phyloP scores from a whole-genome alignment of 2,329 filamentous ascomycete species.

The Sordariomycetes sp. region DNA sequence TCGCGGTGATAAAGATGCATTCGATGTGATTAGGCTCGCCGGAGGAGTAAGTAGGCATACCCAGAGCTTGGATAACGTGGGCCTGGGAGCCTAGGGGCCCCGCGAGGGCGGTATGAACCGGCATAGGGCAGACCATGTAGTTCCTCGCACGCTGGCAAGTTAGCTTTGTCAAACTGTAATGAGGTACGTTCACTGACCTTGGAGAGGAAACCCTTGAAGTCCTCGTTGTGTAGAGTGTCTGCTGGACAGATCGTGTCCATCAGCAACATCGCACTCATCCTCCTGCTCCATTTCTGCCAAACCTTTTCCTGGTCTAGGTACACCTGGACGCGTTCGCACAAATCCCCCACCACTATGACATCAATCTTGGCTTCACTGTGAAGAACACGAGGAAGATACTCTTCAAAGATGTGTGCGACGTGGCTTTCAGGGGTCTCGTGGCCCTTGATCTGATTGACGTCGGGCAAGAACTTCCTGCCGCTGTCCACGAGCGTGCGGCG shows the following conservation, averaged over 20 bases:
- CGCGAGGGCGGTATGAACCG: conserved; percentile 42
- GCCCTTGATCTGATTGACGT: conserved; percentile 51
- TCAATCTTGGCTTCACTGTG: conserved; percentile 48
- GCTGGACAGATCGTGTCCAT: conserved; percentile 35
- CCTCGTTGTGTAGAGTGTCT: conserved; percentile 28
- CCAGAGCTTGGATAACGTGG: conserved; percentile 33
- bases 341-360: conserved; percentile 62
- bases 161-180: too few species aligned
- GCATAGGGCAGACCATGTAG: conserved; percentile 46
- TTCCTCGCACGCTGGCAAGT: conserved; percentile 53
- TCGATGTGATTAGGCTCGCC: conserved; percentile 53
- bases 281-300: conserved; percentile 34
- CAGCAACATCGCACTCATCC: conserved; percentile 38
- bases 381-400: conserved; percentile 44
- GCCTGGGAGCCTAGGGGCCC: conserved; percentile 38
- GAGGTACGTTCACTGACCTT: conserved; percentile 37
- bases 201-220: conserved; percentile 39
- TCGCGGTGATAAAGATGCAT: conserved; percentile 48
- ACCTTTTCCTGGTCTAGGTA: conserved; percentile 49
- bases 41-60: conserved; percentile 62
- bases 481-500: conserved; percentile 54
- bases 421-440: conserved; percentile 53
- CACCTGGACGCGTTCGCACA: conserved; percentile 45
- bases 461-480: conserved; percentile 38
- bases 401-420: conserved; percentile 55